These are phyloP conservation scores for Carpinus viminea DNA, from an alignment of 306 rosid species.

Conservation along the genomic window DNA sequence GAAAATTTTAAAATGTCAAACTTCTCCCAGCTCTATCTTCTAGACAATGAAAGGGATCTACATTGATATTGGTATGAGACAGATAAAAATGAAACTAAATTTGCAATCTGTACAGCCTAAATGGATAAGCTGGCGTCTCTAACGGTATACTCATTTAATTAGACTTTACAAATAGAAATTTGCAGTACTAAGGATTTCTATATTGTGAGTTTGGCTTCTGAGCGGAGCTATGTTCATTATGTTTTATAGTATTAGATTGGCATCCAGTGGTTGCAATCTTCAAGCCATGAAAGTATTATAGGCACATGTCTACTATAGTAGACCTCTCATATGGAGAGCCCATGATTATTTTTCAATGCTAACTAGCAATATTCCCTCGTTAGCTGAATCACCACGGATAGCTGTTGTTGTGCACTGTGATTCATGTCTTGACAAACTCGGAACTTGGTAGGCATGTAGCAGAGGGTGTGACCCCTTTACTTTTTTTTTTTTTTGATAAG, in stretches of 20 bases:
- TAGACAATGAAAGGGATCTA: conserved; percentile 4
- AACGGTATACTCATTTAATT: background rate
- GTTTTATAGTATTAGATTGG: background rate
- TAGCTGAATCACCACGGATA: background rate
- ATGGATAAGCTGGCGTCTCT: background rate
- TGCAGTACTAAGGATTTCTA: background rate
- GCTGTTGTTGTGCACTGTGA: background rate
- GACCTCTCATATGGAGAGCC: background rate
- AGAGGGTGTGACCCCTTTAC: background rate
- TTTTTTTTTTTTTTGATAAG: background rate
- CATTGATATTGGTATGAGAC: background rate
- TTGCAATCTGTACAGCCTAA: background rate
- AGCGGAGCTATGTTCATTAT: background rate
- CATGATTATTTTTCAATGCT: background rate
- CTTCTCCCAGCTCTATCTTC: conserved; percentile 14
- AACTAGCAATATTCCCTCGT: background rate
- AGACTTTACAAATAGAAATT: background rate
- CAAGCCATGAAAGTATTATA: background rate
- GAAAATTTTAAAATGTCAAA: background rate
- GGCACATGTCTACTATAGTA: background rate
- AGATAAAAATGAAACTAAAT: background rate
- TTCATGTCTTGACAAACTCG: background rate
- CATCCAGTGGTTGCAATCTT: background rate
- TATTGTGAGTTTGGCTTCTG: background rate
- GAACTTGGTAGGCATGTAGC: background rate